Conservation (phyloP, 768 basidiomycete genomes). For the Hygrophorus pudorinus region DNA sequence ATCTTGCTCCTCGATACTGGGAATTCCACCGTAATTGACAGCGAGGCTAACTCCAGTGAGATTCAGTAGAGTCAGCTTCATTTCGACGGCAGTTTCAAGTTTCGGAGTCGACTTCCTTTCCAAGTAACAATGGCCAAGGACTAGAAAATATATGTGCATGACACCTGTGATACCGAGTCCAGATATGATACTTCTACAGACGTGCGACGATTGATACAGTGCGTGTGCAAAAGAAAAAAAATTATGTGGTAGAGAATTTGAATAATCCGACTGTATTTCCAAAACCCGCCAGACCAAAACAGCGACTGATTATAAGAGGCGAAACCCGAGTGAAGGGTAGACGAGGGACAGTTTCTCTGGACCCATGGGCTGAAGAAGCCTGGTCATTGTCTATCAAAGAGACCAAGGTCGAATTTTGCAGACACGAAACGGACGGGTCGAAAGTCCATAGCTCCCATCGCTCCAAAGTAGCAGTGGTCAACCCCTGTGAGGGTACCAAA, state of each 20-base stretch:
- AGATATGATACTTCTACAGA: too few species aligned
- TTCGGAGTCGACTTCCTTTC: too few species aligned
- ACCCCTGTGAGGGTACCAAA: conserved; percentile 24
- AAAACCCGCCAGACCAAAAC: conserved; percentile 58
- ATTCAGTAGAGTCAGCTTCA: conserved; percentile 1
- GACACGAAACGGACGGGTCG: conserved; percentile 39
- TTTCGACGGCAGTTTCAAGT: not conserved
- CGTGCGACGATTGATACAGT: conserved; percentile 6
- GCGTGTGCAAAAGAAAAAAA: conserved; percentile 1
- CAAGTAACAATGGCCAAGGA: too few species aligned
- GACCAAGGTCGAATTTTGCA: conserved; percentile 44
- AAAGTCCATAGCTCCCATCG: conserved; percentile 82
- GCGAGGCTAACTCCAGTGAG: not conserved
- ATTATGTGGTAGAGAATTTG: conserved; percentile 17
- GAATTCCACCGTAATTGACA: not conserved
- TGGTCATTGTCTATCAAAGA: conserved; percentile 27
- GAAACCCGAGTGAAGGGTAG: conserved; percentile 77
- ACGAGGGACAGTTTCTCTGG: conserved; percentile 33
- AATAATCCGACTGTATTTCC: conserved; percentile 70
- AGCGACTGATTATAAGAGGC: conserved; percentile 40
- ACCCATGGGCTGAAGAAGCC: conserved; percentile 12
- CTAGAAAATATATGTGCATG: too few species aligned
- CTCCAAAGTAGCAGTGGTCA: conserved; percentile 58
- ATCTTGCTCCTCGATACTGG: not conserved
- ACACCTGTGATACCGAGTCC: too few species aligned